A percentile compares a stretch with the other conserved stretches of the same genome.
phyloP scores from a whole-genome alignment of 805 yeast genomes.

The Wickerhamiella siamensis region DNA sequence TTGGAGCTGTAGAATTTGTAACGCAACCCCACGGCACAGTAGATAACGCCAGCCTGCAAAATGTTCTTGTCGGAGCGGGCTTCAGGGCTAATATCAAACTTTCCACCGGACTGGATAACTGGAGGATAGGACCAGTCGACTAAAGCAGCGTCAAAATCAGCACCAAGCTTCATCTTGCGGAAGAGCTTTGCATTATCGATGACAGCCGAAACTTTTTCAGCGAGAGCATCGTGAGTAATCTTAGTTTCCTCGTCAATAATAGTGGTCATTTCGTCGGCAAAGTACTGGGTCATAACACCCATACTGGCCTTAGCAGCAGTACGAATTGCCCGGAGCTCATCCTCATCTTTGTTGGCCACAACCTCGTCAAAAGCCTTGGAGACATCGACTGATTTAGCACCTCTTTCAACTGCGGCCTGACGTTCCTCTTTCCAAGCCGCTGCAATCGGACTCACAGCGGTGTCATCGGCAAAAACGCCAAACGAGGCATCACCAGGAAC shows the following conservation, averaged over 20 bases:
- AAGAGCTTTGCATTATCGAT: slow-evolving; percentile 68
- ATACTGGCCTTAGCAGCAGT: slow-evolving; percentile 66
- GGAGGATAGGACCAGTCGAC: slow-evolving; percentile 94
- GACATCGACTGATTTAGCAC: slow-evolving; percentile 31
- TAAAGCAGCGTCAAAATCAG: slow-evolving; percentile 59
- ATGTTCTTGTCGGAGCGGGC: slow-evolving; percentile 59
- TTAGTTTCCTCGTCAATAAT: slow-evolving; percentile 76
- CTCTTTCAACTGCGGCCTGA: neutral
- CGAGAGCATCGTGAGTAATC: slow-evolving; percentile 54
- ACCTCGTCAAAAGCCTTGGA: slow-evolving; percentile 39
- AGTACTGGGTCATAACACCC: slow-evolving; percentile 56
- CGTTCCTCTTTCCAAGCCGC: slow-evolving; percentile 51
- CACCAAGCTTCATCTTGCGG: slow-evolving; percentile 40
- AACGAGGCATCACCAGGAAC: slow-evolving; percentile 30
- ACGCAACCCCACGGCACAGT: slow-evolving; percentile 73
- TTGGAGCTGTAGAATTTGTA: slow-evolving; percentile 83
- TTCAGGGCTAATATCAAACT: slow-evolving; percentile 69
- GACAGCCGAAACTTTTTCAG: slow-evolving; percentile 65
- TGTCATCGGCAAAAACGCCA: slow-evolving; percentile 64
- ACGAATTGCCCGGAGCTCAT: slow-evolving; percentile 50
- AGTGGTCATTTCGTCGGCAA: slow-evolving; percentile 77
- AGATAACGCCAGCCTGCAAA: slow-evolving; percentile 60
- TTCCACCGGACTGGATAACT: slow-evolving; percentile 75
- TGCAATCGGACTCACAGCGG: slow-evolving; percentile 69
- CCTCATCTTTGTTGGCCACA: slow-evolving; percentile 65